Conservation (phyloP, 2,329 filamentous ascomycete genomes). For the Fusarium multiceps region DNA sequence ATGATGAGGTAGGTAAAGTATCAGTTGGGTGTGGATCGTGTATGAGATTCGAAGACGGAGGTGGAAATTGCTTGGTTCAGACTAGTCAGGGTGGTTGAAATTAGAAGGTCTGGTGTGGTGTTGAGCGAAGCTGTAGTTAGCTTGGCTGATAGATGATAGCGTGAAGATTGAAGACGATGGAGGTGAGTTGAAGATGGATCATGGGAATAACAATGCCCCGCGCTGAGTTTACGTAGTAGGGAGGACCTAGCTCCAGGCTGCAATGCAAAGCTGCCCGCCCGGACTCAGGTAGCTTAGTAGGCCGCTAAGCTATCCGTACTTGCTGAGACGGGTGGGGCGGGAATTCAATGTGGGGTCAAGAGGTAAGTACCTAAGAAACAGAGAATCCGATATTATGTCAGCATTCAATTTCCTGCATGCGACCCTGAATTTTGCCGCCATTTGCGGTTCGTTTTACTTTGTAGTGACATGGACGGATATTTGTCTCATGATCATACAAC, state of each 20-base stretch:
- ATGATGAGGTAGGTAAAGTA: slow-evolving; percentile 52
- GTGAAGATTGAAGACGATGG: slow-evolving; percentile 18
- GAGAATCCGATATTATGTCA: slow-evolving; percentile 16
- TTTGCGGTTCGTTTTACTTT: neutral
- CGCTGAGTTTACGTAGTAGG: neutral
- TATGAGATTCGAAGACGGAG: neutral
- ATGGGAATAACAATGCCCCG: slow-evolving; percentile 34
- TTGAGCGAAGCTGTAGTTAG: slow-evolving; percentile 25
- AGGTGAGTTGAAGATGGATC: slow-evolving; percentile 4
- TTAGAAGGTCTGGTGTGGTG: neutral
- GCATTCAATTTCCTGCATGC: slow-evolving; percentile 21
- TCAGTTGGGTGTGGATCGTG: neutral
- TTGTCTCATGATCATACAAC: slow-evolving; percentile 10
- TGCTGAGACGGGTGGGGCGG: neutral
- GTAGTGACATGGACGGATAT: neutral
- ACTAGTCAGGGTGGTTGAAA: neutral
- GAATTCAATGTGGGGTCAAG: slow-evolving; percentile 18
- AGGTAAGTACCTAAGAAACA: neutral
- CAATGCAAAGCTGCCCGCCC: neutral
- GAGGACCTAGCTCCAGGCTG: neutral
- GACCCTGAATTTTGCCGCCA: slow-evolving; percentile 16
- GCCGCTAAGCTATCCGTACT: neutral
- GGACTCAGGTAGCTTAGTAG: neutral
- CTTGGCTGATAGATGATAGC: slow-evolving; percentile 4
- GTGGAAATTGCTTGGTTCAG: neutral